Evolutionary conservation across 768 basidiomycete species (phyloP).

Genomic region (Suillus subluteus): DNA sequence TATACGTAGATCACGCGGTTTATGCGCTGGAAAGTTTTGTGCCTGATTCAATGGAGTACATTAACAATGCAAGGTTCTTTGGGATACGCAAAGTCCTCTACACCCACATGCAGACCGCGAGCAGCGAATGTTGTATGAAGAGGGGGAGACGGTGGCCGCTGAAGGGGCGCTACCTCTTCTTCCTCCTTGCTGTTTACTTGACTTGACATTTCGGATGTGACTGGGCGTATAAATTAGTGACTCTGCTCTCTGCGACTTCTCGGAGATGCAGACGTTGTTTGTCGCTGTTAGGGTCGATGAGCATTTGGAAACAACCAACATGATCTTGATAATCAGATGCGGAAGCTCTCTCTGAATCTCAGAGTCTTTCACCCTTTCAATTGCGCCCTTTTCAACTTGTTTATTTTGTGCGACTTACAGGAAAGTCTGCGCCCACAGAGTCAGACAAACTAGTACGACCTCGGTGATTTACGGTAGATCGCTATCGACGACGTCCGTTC

Average conservation of each 20-base stretch:
- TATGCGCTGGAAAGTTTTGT: slow-evolving; percentile 80
- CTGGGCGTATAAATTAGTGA: neutral
- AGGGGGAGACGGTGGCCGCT: slow-evolving; percentile 74
- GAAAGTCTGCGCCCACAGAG: neutral
- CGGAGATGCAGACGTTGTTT: slow-evolving; percentile 19
- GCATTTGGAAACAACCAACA: slow-evolving; percentile 13
- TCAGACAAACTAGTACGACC: neutral
- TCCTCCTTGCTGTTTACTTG: slow-evolving; percentile 46
- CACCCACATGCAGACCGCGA: slow-evolving; percentile 70
- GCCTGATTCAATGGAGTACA: slow-evolving; percentile 46
- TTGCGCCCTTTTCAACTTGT: neutral
- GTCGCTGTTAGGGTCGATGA: slow-evolving; percentile 27
- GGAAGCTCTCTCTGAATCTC: too few species aligned
- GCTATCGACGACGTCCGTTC: neutral
- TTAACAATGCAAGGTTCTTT: slow-evolving; percentile 19
- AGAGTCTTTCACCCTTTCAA: neutral
- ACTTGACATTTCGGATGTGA: slow-evolving; percentile 26
- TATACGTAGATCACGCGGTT: slow-evolving; percentile 74
- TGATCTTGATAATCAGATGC: too few species aligned
- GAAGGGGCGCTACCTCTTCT: slow-evolving; percentile 59
- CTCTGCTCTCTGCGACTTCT: neutral
- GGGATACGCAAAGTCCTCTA: neutral
- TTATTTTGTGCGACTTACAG: neutral
- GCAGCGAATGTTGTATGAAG: slow-evolving; percentile 69
- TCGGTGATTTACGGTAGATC: neutral